Percentiles rank a stretch among this genome's conserved stretches.
Conservation (phyloP, 2,329 filamentous ascomycete genomes). For the Knoxdaviesia capensis region DNA sequence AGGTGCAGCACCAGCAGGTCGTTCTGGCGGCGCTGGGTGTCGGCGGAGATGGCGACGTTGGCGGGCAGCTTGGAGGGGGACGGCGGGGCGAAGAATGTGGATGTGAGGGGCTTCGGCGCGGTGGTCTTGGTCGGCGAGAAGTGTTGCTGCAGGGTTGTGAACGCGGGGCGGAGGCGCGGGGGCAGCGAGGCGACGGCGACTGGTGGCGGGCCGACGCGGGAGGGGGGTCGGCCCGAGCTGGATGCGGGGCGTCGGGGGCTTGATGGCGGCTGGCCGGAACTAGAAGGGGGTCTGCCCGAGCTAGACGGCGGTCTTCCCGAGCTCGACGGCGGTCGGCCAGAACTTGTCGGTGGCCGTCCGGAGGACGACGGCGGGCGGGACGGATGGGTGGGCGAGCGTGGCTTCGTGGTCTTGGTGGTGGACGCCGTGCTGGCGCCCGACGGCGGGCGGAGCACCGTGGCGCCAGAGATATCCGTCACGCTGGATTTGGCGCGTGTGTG, state of each 20-base stretch:
- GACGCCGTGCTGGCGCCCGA: too few relatives aligned
- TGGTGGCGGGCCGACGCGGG: slow-evolving; percentile 1
- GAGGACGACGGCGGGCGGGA: too few relatives aligned
- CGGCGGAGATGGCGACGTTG: slow-evolving; percentile 37
- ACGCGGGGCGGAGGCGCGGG: slow-evolving; percentile 28
- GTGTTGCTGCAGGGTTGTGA: slow-evolving; percentile 45
- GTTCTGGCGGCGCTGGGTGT: slow-evolving; percentile 38
- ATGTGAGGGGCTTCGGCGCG: slow-evolving; percentile 40
- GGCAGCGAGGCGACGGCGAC: slow-evolving; percentile 7
- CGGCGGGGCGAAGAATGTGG: slow-evolving; percentile 35
- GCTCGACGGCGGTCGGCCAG: too few relatives aligned
- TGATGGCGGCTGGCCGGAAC: too few relatives aligned
- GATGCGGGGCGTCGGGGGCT: too few relatives aligned
- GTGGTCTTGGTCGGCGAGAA: slow-evolving; percentile 42
- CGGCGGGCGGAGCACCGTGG: slow-evolving; percentile 13
- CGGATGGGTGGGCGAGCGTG: too few relatives aligned
- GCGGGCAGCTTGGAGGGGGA: slow-evolving; percentile 40
- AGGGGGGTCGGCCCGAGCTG: too few relatives aligned
- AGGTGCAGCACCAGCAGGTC: slow-evolving; percentile 46
- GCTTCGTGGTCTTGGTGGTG: too few relatives aligned
- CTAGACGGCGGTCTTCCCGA: too few relatives aligned
- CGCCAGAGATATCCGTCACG: slow-evolving; percentile 9
- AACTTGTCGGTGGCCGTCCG: too few relatives aligned
- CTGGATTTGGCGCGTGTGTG: slow-evolving; percentile 15
- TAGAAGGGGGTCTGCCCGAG: too few relatives aligned